phyloP scores from a whole-genome alignment of 768 basidiomycete species.

The Podaxis sp. region DNA sequence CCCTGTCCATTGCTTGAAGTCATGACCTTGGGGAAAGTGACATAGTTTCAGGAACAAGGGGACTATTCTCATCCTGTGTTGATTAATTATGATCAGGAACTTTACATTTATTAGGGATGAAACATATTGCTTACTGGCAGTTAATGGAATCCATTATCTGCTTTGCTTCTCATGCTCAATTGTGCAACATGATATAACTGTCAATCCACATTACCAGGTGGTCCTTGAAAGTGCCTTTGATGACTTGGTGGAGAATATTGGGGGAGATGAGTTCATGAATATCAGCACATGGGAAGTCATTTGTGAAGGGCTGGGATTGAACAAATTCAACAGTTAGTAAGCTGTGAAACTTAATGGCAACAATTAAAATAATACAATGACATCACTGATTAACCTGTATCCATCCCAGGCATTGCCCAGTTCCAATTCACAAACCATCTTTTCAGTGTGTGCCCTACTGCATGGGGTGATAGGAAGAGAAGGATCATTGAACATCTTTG shows the following conservation, averaged over 20 bases:
- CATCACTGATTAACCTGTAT: too few species aligned
- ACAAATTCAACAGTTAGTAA: too few species aligned
- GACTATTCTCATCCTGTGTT: conserved; percentile 19
- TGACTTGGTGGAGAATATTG: conserved; percentile 26
- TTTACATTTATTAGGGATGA: not conserved
- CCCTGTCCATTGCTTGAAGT: conserved; percentile 35
- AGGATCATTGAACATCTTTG: too few species aligned
- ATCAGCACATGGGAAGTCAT: conserved; percentile 26
- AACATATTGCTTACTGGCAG: too few species aligned
- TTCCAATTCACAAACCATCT: too few species aligned
- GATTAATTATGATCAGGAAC: not conserved
- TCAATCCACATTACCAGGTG: conserved; percentile 36
- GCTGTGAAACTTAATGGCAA: not conserved
- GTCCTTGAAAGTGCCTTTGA: conserved; percentile 32
- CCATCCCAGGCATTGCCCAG: too few species aligned
- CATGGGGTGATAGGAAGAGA: too few species aligned
- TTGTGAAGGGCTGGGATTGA: conserved; percentile 27
- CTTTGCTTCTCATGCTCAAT: not conserved
- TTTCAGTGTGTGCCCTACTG: too few species aligned
- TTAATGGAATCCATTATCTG: not conserved
- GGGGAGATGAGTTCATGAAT: conserved; percentile 30
- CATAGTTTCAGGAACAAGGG: conserved; percentile 21
- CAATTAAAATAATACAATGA: not conserved
- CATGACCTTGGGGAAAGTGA: conserved; percentile 25
- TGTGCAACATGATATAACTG: conserved; percentile 22